Evolutionary conservation across 1,139 yeast species (phyloP).

Genomic region (Yamadazyma blattariae): DNA sequence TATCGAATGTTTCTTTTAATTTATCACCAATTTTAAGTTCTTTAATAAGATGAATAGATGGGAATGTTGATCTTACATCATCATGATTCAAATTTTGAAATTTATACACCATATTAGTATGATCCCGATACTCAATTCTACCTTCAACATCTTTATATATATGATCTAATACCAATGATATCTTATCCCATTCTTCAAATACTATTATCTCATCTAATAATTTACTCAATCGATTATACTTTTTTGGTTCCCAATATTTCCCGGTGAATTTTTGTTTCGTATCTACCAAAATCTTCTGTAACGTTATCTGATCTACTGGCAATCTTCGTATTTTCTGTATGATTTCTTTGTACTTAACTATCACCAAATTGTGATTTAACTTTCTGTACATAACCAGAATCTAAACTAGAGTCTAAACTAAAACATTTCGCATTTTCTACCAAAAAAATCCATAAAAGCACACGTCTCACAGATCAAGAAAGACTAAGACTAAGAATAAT

Average conservation of each 20-base stretch:
- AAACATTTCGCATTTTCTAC: too few species aligned
- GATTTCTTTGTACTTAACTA: slow-evolving; percentile 10
- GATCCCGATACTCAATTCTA: slow-evolving; percentile 10
- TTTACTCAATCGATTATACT: not conserved
- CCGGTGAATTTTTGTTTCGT: slow-evolving; percentile 8
- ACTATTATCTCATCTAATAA: slow-evolving; percentile 26
- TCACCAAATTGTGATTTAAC: too few species aligned
- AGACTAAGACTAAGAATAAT: too few species aligned
- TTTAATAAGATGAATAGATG: slow-evolving; percentile 33
- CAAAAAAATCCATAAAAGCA: too few species aligned
- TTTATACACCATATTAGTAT: slow-evolving; percentile 17
- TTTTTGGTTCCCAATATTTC: too few species aligned
- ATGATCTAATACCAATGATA: slow-evolving; percentile 26
- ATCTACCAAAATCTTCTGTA: slow-evolving; percentile 5
- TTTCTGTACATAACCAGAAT: not conserved
- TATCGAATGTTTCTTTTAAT: too few species aligned
- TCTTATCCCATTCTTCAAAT: slow-evolving; percentile 24
- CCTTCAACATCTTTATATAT: slow-evolving; percentile 21
- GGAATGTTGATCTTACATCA: slow-evolving; percentile 28
- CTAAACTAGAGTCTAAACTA: too few species aligned
- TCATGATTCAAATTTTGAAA: slow-evolving; percentile 22
- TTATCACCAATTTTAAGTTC: slow-evolving; percentile 20
- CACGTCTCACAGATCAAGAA: too few species aligned
- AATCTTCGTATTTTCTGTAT: slow-evolving; percentile 22
- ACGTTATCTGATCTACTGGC: slow-evolving; percentile 22